Conservation (phyloP, 139 green algal genomes). For the Chlamydomonas eustigma region DNA sequence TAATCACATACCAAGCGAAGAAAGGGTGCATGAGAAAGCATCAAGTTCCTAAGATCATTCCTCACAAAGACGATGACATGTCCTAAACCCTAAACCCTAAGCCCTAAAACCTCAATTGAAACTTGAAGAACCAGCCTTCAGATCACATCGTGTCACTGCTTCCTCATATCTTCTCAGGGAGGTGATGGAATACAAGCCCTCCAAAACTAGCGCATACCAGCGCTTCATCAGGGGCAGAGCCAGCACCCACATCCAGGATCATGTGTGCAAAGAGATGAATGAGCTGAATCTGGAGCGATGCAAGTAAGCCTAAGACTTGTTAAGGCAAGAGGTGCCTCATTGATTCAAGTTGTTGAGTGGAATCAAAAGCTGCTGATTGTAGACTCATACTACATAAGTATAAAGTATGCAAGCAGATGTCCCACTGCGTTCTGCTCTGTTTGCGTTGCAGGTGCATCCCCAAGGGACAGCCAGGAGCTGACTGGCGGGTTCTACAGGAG, state of each 20-base stretch:
- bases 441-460: conserved; percentile 71
- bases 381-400: not conserved
- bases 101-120: too few species aligned
- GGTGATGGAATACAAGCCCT: conserved; percentile 45
- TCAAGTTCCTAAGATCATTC: too few species aligned
- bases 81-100: too few species aligned
- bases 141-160: too few species aligned
- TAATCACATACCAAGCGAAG: too few species aligned
- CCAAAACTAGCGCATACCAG: conserved; percentile 75
- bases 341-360: not conserved
- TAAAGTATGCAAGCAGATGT: not conserved
- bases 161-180: conserved; percentile 41
- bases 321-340: not conserved
- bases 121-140: too few species aligned
- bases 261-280: conserved; percentile 74
- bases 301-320: conserved; percentile 28
- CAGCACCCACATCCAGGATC: conserved; percentile 35
- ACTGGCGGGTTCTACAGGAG: conserved; percentile 87
- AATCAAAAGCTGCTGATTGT: too few species aligned
- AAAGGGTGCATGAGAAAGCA: too few species aligned
- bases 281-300: conserved; percentile 92
- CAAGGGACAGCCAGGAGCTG: conserved; percentile 82
- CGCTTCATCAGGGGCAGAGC: conserved; percentile 55
- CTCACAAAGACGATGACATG: too few species aligned
- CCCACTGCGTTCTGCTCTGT: not conserved